Conservation (phyloP, 371 early-diverging fungal genomes). For the Fennellomyces sp. region DNA sequence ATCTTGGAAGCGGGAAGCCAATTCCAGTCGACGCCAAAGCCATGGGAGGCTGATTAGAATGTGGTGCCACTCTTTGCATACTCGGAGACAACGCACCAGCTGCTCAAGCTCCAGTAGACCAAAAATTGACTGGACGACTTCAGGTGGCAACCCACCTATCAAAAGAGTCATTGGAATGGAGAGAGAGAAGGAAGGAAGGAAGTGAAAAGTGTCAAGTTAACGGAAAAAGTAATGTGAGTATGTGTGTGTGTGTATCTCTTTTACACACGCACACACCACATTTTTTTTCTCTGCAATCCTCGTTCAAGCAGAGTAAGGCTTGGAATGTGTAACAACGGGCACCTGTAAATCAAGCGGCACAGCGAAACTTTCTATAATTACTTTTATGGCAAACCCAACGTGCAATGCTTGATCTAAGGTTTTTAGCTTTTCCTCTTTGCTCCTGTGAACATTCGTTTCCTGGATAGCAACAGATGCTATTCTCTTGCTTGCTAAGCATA, state of each 20-base stretch:
- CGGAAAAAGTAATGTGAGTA: background rate
- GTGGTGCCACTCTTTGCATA: slow-evolving; percentile 2
- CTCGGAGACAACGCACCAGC: slow-evolving; percentile 6
- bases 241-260: background rate
- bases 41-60: slow-evolving; percentile 1
- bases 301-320: background rate
- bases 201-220: background rate
- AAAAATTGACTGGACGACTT: background rate
- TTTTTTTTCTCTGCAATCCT: background rate
- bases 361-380: background rate
- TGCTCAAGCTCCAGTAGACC: slow-evolving; percentile 3
- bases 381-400: background rate
- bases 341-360: background rate
- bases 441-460: too few species aligned
- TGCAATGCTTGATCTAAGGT: too few species aligned
- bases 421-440: too few species aligned
- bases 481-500: too few species aligned
- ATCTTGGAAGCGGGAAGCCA: background rate
- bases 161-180: background rate
- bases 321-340: background rate
- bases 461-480: too few species aligned
- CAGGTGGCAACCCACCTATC: background rate
- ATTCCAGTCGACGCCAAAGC: slow-evolving; percentile 1
- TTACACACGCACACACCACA: background rate
- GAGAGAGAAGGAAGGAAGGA: background rate